Evolutionary conservation across 1,284 basidiomycete species (phyloP).

Genomic region (Apiotrichum siamense): DNA sequence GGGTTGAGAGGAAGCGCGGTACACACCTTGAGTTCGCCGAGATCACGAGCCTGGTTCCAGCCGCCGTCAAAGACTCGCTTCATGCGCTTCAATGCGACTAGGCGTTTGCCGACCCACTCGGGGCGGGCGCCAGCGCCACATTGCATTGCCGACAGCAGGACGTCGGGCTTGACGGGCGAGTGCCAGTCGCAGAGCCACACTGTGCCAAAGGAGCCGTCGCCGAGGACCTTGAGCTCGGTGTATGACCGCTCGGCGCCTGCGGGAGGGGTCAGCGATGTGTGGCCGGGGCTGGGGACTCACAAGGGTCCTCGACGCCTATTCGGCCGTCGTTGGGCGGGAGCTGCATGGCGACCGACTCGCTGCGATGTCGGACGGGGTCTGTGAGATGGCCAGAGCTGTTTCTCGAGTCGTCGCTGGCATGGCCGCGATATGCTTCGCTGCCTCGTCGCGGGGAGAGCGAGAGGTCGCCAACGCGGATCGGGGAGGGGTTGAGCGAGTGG

Average conservation of each 20-base stretch:
- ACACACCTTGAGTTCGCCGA: constrained; percentile 96
- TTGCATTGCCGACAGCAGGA: constrained; percentile 82
- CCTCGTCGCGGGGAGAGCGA: not conserved
- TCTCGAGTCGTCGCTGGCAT: not conserved
- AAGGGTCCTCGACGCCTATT: constrained; percentile 38
- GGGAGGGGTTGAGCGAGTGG: not conserved
- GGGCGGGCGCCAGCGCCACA: constrained; percentile 70
- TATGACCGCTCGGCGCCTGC: constrained; percentile 44
- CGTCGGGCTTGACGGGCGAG: constrained; percentile 82
- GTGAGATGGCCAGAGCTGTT: not conserved
- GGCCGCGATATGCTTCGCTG: not conserved
- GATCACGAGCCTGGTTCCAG: constrained; percentile 91
- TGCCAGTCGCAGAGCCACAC: constrained; percentile 99
- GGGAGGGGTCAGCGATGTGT: not conserved
- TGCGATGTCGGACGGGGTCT: not conserved
- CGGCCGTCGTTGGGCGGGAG: constrained; percentile 28
- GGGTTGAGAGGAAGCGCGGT: constrained; percentile 19
- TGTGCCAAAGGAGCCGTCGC: constrained; percentile 94
- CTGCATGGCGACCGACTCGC: not conserved
- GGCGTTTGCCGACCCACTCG: constrained; percentile 87
- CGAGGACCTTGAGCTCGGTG: constrained; percentile 72
- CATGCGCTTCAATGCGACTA: constrained; percentile 98
- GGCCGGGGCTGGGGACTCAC: constrained; percentile 22
- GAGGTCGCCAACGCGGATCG: not conserved
- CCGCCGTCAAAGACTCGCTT: constrained; percentile 94